phyloP scores from a whole-genome alignment of 192 early-diverging fungal genomes.

The Spinellus fusiger region DNA sequence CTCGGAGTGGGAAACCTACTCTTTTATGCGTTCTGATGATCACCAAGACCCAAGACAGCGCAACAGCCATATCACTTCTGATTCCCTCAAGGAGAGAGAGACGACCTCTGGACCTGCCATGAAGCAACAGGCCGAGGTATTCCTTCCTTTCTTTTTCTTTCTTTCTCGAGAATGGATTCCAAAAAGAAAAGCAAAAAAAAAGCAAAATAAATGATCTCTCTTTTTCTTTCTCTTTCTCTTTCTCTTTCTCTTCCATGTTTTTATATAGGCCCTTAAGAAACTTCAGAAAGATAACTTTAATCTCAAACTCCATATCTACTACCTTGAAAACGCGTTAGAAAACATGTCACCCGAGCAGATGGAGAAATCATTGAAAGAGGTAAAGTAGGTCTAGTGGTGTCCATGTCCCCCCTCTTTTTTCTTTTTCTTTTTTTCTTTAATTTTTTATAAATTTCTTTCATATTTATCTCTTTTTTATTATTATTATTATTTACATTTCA shows the following conservation, averaged over 20 bases:
- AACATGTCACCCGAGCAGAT: slow-evolving; percentile 49
- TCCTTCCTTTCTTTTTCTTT: no score
- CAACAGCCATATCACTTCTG: background rate
- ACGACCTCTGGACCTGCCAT: background rate
- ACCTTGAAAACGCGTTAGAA: slow-evolving; percentile 41
- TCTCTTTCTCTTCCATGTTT: background rate
- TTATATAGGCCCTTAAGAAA: slow-evolving; percentile 43
- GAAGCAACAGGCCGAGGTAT: background rate
- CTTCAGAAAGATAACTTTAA: slow-evolving; percentile 50
- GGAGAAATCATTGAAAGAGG: slow-evolving; percentile 48
- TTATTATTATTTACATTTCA: background rate
- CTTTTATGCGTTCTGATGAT: background rate
- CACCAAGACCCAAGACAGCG: background rate
- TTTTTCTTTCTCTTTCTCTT: background rate
- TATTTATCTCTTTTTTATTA: background rate
- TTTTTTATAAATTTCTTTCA: background rate
- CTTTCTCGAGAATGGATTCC: background rate
- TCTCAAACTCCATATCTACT: slow-evolving; percentile 50
- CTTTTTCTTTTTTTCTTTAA: background rate
- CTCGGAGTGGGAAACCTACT: background rate
- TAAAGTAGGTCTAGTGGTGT: slow-evolving; percentile 5
- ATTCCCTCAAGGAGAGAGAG: background rate
- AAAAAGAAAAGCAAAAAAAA: background rate
- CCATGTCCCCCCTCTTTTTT: background rate
- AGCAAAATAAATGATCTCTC: background rate